These are phyloP conservation scores for Solanum piurae DNA, from an alignment of 257 asterid species.

Conservation along the genomic window DNA sequence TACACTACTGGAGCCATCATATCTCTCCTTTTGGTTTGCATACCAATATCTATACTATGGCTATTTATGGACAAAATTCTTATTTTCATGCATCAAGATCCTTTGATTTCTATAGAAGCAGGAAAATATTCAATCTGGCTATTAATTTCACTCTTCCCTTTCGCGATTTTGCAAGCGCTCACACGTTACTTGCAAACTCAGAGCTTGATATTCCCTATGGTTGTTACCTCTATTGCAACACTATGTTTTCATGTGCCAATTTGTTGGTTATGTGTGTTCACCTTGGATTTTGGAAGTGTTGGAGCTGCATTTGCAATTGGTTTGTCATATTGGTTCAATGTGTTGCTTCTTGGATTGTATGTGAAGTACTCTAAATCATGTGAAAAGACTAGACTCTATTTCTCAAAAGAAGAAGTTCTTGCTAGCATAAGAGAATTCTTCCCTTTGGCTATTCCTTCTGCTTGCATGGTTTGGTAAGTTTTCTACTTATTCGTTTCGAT, in stretches of 20 bases:
- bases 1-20: slow-evolving; percentile 1
- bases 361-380: background rate
- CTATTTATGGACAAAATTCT: slow-evolving; percentile 1
- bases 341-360: background rate
- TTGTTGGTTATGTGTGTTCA: slow-evolving; percentile 12
- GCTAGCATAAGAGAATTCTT: slow-evolving; percentile 1
- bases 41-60: slow-evolving; percentile 10
- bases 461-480: slow-evolving; percentile 12
- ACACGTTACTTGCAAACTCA: slow-evolving; percentile 6
- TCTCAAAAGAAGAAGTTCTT: background rate
- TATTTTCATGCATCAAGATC: slow-evolving; percentile 8
- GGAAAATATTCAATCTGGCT: background rate
- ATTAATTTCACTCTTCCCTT: background rate
- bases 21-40: slow-evolving; percentile 4
- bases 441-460: slow-evolving; percentile 10
- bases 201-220: slow-evolving; percentile 12
- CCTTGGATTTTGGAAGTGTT: background rate
- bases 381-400: background rate
- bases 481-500: background rate
- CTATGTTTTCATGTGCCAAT: background rate
- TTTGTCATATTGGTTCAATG: slow-evolving; percentile 6
- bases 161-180: background rate
- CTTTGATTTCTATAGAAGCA: slow-evolving; percentile 6
- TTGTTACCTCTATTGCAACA: slow-evolving; percentile 3
- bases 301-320: slow-evolving; percentile 10